Base-by-base conservation (phyloP, 2,329 filamentous ascomycete species). In the Fusarium floridanum region DNA sequence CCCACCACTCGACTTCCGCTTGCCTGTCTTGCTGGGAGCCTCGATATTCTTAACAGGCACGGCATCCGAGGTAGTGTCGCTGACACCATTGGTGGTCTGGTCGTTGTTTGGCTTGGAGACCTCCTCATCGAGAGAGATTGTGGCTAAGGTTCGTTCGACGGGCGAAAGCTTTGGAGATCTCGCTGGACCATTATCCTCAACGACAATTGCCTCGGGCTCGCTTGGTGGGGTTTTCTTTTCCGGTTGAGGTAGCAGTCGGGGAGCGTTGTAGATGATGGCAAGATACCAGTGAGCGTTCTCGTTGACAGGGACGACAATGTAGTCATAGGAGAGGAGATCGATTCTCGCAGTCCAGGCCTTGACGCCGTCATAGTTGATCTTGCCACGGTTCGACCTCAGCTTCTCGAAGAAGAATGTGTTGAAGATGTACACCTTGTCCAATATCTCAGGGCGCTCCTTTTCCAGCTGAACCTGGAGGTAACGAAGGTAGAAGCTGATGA, bases 351-450 rank as follows among this genome's bases (percentile, higher is more conserved):
- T 98, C 97, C 97, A 99, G 50, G 91, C 90, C 81, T 93, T 91
- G 66, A 99, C 95, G 6, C 91, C 93, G 29, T 93, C 90, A 80
- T 98, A 98, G 78, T 97, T 95, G 83, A 97, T 93, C 59, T 85
- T 85, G 39, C 90, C 86, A 67, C 86, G 87, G 9, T 83, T 83
- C 36, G 90, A 91, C 20, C 89, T 94, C 53, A 98, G 87, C 57
- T 92, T 92, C 22, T 92, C 91, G 80, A 94, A 98, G 83, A 98
- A 98, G 83, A 95, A 98, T 0, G 94, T 97, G 81, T 95, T 98
- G 85, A 97, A 96, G 76, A 98, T 93, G 81, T 97, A 94, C 5
- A 97, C 91, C 61, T 91, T 90, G 68, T 90, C 86, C 0, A 91
- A 84, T 5, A 91, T 76, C 55, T 90, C 85, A 1, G 90, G 87